Percentiles rank a stretch among this genome's conserved stretches.
Conservation (phyloP, 2,329 filamentous ascomycete species). For the Apiospora sp. region DNA sequence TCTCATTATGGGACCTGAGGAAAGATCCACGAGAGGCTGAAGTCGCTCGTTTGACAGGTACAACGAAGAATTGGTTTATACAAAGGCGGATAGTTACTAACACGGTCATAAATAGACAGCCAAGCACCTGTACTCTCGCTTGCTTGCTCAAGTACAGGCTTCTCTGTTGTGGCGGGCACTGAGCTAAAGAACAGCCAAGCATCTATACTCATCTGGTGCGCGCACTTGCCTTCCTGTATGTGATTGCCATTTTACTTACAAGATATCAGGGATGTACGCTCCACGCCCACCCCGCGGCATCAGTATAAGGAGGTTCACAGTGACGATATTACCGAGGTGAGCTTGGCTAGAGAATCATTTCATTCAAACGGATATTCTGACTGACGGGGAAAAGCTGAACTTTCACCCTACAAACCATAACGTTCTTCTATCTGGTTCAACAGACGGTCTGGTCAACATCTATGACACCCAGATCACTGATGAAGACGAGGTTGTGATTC, state of each 20-base stretch:
- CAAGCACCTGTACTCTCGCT: conserved; percentile 68
- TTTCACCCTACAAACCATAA: conserved; percentile 68
- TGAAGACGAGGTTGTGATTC: conserved; percentile 79
- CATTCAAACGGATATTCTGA: not conserved
- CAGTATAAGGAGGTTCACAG: conserved; percentile 72
- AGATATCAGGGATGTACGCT: conserved; percentile 63
- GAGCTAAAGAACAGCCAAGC: conserved; percentile 72
- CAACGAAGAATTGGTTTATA: conserved; percentile 39
- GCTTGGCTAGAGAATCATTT: conserved; percentile 22
- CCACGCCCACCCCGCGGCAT: conserved; percentile 53
- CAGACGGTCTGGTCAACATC: conserved; percentile 80
- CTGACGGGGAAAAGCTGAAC: conserved; percentile 55
- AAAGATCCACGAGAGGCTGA: conserved; percentile 48
- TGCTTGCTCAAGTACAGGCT: conserved; percentile 63
- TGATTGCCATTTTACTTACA: conserved; percentile 27
- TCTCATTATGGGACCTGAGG: conserved; percentile 72
- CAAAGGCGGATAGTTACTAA: not conserved
- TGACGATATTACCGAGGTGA: conserved; percentile 70
- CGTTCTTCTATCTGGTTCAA: conserved; percentile 77
- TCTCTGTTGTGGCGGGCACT: conserved; percentile 75
- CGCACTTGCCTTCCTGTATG: not conserved
- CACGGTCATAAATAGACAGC: conserved; percentile 47
- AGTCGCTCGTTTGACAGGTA: conserved; percentile 56
- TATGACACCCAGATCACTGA: conserved; percentile 75
- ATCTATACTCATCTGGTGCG: conserved; percentile 68